Percentiles rank a stretch among this genome's conserved stretches.
Conservation (phyloP, 192 early-diverging fungal species). For the Coemansia sp. region DNA sequence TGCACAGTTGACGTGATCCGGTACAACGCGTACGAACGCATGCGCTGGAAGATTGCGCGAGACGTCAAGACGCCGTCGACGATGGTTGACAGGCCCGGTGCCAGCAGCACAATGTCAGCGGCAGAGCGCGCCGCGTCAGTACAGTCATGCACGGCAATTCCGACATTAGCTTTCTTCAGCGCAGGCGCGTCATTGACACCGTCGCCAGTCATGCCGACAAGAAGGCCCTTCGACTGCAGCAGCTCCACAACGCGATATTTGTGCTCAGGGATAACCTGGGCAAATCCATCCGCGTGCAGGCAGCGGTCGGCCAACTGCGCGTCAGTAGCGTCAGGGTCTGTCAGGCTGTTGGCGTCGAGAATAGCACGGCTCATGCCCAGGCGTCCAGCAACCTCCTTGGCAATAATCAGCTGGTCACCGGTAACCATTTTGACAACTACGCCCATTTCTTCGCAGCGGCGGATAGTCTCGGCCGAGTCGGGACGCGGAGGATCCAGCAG, state of each 20-base stretch:
- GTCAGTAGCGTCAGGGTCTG: conserved; percentile 75
- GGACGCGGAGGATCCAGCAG: conserved; percentile 87
- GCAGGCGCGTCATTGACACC: conserved; percentile 98
- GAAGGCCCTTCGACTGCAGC: conserved; percentile 80
- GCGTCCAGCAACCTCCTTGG: conserved; percentile 86
- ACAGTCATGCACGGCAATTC: conserved; percentile 94
- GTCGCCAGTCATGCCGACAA: conserved; percentile 96
- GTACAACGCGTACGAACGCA: conserved; percentile 90
- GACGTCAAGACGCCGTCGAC: conserved; percentile 87
- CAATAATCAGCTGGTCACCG: conserved; percentile 93
- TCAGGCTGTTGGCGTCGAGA: conserved; percentile 81
- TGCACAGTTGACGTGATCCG: conserved; percentile 96
- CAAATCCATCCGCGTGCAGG: conserved; percentile 90
- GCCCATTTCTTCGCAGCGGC: conserved; percentile 80
- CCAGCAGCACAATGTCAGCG: conserved; percentile 92
- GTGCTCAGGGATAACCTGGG: conserved; percentile 97
- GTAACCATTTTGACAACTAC: conserved; percentile 97
- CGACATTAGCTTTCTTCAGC: conserved; percentile 95
- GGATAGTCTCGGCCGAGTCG: conserved; percentile 85
- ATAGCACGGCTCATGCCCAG: conserved; percentile 92
- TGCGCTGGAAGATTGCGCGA: conserved; percentile 93
- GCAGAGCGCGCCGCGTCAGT: conserved; percentile 95
- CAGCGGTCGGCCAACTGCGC: conserved; percentile 82
- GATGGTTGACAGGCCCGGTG: conserved; percentile 87
- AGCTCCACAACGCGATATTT: conserved; percentile 97